Conservation (phyloP, 1,139 yeast species). For the Magnusiomyces paraingens region DNA sequence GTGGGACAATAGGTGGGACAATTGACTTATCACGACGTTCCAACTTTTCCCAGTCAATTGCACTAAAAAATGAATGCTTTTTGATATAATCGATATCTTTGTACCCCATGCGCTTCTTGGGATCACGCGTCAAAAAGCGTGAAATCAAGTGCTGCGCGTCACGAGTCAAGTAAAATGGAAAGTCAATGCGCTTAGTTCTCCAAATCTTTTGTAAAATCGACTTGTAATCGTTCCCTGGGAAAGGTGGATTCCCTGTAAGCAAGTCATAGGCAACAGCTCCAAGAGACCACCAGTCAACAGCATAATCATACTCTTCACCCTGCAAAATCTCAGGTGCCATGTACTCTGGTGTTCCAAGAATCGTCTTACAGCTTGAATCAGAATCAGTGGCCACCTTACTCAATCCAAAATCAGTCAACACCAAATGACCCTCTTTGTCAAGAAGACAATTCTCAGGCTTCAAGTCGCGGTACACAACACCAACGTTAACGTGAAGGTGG, state of each 20-base stretch:
- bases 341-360: constrained; percentile 91
- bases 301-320: constrained; percentile 78
- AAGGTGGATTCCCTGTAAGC: constrained; percentile 90
- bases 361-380: constrained; percentile 54
- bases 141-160: constrained; percentile 82
- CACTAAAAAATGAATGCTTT: constrained; percentile 72
- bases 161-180: constrained; percentile 73
- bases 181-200: constrained; percentile 58
- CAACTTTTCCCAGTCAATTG: constrained; percentile 68
- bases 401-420: constrained; percentile 86
- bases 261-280: constrained; percentile 87
- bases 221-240: constrained; percentile 82
- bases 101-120: constrained; percentile 61
- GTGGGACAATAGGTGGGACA: constrained; percentile 78
- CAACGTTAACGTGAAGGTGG: constrained; percentile 72
- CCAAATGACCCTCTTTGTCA: constrained; percentile 71
- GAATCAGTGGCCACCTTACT: constrained; percentile 56
- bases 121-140: constrained; percentile 67
- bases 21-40: constrained; percentile 40
- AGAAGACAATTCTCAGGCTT: constrained; percentile 92
- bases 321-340: constrained; percentile 93
- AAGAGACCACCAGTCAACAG: constrained; percentile 96
- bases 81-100: constrained; percentile 62
- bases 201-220: constrained; percentile 75
- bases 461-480: constrained; percentile 84